phyloP scores from a whole-genome alignment of 2,329 filamentous ascomycete genomes.

The Eurotiales sp. region DNA sequence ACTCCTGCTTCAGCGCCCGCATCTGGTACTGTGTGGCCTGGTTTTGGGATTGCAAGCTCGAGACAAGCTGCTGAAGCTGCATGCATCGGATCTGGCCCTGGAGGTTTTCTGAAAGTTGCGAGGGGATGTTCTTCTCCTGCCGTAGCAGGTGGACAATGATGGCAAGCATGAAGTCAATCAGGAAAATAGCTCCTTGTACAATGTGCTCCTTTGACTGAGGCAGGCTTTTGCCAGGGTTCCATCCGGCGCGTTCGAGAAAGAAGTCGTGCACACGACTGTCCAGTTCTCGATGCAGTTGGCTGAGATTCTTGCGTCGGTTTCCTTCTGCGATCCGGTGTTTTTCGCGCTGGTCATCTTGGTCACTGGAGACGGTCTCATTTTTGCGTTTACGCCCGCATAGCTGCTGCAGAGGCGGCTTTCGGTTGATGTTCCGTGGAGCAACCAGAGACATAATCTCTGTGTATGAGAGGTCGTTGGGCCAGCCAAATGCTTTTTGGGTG shows the following conservation, averaged over 20 bases:
- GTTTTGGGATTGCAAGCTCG: conserved; percentile 35
- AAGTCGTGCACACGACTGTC: conserved; percentile 37
- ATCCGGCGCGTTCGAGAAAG: conserved; percentile 37
- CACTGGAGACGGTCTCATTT: conserved; percentile 27
- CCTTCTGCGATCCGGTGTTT: conserved; percentile 40
- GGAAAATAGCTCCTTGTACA: conserved; percentile 34
- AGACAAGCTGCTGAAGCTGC: conserved; percentile 34
- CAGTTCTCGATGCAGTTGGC: conserved; percentile 35
- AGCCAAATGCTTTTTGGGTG: conserved; percentile 29
- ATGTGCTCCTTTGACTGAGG: conserved; percentile 42
- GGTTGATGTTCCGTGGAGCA: conserved; percentile 34
- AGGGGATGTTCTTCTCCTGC: conserved; percentile 32
- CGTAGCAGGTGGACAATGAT: conserved; percentile 34
- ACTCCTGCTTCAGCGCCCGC: conserved; percentile 32
- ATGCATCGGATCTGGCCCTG: conserved; percentile 37
- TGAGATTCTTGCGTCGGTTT: conserved; percentile 39
- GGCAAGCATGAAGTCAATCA: conserved; percentile 37
- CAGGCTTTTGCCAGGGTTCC: conserved; percentile 38
- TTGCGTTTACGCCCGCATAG: conserved; percentile 39
- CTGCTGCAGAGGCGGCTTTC: conserved; percentile 37
- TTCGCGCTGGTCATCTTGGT: conserved; percentile 36
- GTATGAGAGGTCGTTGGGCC: conserved; percentile 31
- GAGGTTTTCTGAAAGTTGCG: conserved; percentile 35
- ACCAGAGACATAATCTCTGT: conserved; percentile 33
- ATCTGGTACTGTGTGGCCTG: conserved; percentile 32